Base-by-base conservation (phyloP, 2,329 filamentous ascomycete species). In the Ophiostoma sp. region DNA sequence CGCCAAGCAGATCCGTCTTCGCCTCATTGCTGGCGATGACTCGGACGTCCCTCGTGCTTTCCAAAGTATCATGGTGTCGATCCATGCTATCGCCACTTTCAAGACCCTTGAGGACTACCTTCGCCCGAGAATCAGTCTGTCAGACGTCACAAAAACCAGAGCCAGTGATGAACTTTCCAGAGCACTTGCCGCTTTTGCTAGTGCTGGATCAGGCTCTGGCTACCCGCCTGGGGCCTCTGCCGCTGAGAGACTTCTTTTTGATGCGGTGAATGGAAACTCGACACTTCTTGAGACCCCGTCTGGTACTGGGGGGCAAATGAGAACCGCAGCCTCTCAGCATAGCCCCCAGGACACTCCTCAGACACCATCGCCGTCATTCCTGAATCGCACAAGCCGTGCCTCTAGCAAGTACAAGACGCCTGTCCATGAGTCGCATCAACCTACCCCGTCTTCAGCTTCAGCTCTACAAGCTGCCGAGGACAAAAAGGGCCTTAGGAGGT, bases 11-110 rank as follows among this genome's bases (percentile, higher is more conserved):
- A 90, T 99, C 44, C 88, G 94, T 44, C 85, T 99, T 64, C 94
- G 93, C 75, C 84, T 99, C 44, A 87, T 94, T 52, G 94, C 95
- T 1, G 94, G 96, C 74, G 94, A 96, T 1, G 90, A 94, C 66
- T 94, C 93, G 0, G 92, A 95, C 67, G 95, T 99, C 72, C 95
- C 95, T 23, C 86, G 89, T 48, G 85, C 90, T 0, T 98, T 96
- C 77, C 87, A 92, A 31, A 97, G 94, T 74, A 96, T 99, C 73
- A 97, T 97, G 90, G 95, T 99, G 0, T 96, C 93, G 0, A 99
- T 99, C 71, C 95, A 99, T 78, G 95, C 95, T 20, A 98, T 99
- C 76, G 94, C 95, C 2, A 98, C 94, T 0, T 98, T 99, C 83
- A 98, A 97, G 79, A 92, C 94, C 0, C 82, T 99, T 33, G 95